phyloP scores from a whole-genome alignment of 768 basidiomycete genomes.

The Cystobasidiopsis lactophilus region DNA sequence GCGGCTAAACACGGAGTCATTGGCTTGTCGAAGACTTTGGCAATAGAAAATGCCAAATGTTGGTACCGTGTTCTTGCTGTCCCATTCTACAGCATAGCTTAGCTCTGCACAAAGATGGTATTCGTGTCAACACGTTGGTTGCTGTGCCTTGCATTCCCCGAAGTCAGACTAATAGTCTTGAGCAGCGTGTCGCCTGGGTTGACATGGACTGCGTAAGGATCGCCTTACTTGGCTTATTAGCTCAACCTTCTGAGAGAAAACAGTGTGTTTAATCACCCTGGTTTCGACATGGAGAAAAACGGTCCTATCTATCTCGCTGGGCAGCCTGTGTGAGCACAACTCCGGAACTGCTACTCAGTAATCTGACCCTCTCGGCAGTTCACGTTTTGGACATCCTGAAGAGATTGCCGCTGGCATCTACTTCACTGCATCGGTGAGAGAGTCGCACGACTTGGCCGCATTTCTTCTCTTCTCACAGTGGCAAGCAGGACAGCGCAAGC shows the following conservation, averaged over 20 bases:
- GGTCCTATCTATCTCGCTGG: neutral
- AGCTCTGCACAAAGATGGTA: too few relatives aligned
- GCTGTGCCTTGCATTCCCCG: neutral
- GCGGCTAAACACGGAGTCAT: constrained; percentile 1
- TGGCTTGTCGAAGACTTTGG: neutral
- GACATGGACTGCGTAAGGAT: too few relatives aligned
- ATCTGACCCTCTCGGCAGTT: neutral
- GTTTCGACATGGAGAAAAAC: neutral
- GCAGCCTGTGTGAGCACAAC: neutral
- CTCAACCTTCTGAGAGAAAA: too few relatives aligned
- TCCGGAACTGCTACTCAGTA: too few relatives aligned
- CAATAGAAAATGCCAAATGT: constrained; percentile 2
- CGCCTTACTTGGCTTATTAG: too few relatives aligned
- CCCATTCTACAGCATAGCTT: too few relatives aligned
- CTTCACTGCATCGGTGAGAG: constrained; percentile 1
- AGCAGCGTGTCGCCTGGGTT: too few relatives aligned
- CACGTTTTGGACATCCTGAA: constrained; percentile 1
- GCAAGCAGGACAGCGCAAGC: too few relatives aligned
- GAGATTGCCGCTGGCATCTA: constrained; percentile 1
- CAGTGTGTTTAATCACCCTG: too few relatives aligned
- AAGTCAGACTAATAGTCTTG: too few relatives aligned
- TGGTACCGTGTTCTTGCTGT: too few relatives aligned
- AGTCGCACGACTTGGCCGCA: neutral
- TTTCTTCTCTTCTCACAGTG: neutral
- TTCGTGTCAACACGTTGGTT: constrained; percentile 1